phyloP scores from a whole-genome alignment of 1,284 basidiomycete species.

The Prillingera fragicola region DNA sequence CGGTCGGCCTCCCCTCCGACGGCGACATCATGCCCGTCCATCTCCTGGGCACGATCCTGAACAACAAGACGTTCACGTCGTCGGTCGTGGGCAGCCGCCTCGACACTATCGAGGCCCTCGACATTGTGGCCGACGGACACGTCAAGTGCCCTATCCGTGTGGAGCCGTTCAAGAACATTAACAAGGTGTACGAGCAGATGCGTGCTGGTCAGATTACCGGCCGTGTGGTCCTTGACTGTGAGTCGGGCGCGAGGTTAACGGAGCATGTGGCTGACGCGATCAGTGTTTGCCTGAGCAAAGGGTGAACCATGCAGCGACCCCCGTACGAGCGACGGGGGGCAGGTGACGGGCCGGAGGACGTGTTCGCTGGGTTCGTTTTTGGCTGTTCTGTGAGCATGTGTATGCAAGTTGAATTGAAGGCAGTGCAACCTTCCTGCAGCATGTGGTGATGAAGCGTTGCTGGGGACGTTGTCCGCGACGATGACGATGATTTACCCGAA shows the following conservation, averaged over 20 bases:
- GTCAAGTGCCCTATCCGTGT: neutral
- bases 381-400: neutral
- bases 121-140: neutral
- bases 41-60: no score
- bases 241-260: constrained; percentile 2
- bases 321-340: no score
- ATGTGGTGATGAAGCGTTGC: no score
- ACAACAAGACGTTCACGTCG: neutral
- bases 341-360: neutral
- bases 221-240: constrained; percentile 12
- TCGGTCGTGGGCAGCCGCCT: neutral
- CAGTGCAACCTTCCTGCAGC: no score
- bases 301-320: no score
- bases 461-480: no score
- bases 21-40: no score
- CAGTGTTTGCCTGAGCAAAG: no score
- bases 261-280: no score
- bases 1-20: constrained; percentile 65
- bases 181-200: constrained; percentile 10
- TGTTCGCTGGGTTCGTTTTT: neutral
- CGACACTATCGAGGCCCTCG: neutral
- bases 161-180: neutral
- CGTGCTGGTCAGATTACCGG: constrained; percentile 4
- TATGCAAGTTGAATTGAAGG: neutral
- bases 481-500: no score